These are phyloP conservation scores for Barnettozyma populi DNA, from an alignment of 805 yeast species.

Conservation along the genomic window DNA sequence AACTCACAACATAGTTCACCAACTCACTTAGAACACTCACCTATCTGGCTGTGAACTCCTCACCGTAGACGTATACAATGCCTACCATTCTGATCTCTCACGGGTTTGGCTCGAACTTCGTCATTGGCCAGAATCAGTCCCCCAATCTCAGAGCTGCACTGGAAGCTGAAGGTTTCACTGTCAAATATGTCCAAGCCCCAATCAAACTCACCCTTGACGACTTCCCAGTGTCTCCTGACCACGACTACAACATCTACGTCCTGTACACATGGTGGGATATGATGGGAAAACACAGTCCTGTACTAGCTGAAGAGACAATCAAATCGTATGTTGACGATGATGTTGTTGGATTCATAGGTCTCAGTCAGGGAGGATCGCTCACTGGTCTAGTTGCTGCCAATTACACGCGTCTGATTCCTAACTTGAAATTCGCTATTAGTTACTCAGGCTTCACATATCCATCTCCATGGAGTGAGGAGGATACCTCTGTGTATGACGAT, in stretches of 20 bases:
- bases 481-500: conserved; percentile 3
- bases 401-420: conserved; percentile 22
- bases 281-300: not conserved
- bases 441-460: conserved; percentile 10
- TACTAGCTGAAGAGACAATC: not conserved
- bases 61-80: not conserved
- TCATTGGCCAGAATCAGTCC: conserved; percentile 2
- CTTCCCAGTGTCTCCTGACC: conserved; percentile 44
- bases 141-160: conserved; percentile 54
- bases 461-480: conserved; percentile 1
- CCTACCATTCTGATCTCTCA: conserved; percentile 10
- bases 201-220: conserved; percentile 56
- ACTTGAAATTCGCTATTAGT: conserved; percentile 56
- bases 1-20: too few species aligned
- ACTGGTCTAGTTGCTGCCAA: conserved; percentile 25
- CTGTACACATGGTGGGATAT: conserved; percentile 11
- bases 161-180: conserved; percentile 48
- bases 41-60: too few species aligned
- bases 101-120: conserved; percentile 10
- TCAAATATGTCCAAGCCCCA: conserved; percentile 71
- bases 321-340: conserved; percentile 1
- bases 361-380: conserved; percentile 13
- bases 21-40: too few species aligned
- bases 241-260: conserved; percentile 4
- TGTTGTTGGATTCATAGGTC: conserved; percentile 11